These are phyloP conservation scores for Medicago ruthenica DNA, from an alignment of 306 rosid species.

Conservation along the genomic window DNA sequence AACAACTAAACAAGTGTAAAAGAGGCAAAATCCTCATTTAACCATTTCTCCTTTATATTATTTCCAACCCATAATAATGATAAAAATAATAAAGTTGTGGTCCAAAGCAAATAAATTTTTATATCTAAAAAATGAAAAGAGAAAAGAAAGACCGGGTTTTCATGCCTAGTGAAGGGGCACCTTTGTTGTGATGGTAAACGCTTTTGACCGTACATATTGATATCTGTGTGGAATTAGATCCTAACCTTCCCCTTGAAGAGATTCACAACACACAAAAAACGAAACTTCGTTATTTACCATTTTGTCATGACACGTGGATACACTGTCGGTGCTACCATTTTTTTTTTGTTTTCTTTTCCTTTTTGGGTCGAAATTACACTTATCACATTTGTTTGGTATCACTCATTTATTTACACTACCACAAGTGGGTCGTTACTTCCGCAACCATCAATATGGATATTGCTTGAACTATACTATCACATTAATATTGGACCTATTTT, in stretches of 20 bases:
- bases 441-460: conserved; percentile 5
- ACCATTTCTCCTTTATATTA: neutral
- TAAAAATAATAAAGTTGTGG: conserved; percentile 25
- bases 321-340: conserved; percentile 58
- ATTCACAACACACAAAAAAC: conserved; percentile 36
- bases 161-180: conserved; percentile 42
- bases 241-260: conserved; percentile 47
- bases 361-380: conserved; percentile 7
- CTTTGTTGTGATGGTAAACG: conserved; percentile 26
- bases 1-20: conserved; percentile 20
- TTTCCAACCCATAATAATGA: neutral
- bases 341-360: neutral
- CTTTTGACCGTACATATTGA: conserved; percentile 41
- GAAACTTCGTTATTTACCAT: conserved; percentile 31
- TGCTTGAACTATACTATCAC: neutral
- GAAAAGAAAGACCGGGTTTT: neutral
- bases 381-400: conserved; percentile 6
- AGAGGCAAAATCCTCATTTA: neutral
- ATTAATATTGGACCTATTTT: neutral
- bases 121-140: too few species aligned
- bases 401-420: neutral
- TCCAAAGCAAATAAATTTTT: neutral
- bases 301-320: conserved; percentile 52
- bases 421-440: neutral
- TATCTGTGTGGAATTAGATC: conserved; percentile 32